Conservation (phyloP, 352 stramenopile genomes). For the Elongisporangium anandrum region DNA sequence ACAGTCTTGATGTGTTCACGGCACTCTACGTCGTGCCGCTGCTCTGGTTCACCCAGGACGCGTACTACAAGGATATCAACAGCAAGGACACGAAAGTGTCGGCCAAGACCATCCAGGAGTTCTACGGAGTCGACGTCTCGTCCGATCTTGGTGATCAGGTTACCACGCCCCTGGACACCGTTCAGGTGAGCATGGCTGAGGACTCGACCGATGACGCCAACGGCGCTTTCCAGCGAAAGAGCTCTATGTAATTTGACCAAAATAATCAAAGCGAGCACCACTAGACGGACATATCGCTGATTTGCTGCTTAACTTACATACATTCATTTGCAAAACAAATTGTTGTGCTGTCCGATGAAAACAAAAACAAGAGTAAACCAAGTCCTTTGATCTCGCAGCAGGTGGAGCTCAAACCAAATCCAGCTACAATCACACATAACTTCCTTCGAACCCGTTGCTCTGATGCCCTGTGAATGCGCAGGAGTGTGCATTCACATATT, state of each 20-base stretch:
- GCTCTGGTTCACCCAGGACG: slow-evolving; percentile 77
- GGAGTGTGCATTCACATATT: too few species aligned
- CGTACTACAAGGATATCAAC: slow-evolving; percentile 83
- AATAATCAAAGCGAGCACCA: not conserved
- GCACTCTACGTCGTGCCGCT: slow-evolving; percentile 87
- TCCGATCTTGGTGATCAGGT: slow-evolving; percentile 16
- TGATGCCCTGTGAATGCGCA: too few species aligned
- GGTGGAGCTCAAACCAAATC: slow-evolving; percentile 1
- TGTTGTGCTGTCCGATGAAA: too few species aligned
- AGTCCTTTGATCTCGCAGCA: too few species aligned
- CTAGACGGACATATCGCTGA: not conserved
- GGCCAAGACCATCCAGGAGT: slow-evolving; percentile 41
- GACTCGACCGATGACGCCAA: not conserved
- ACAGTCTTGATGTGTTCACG: slow-evolving; percentile 87
- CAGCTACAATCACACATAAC: too few species aligned
- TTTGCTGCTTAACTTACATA: not conserved
- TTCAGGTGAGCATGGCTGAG: slow-evolving; percentile 7
- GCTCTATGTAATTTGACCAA: slow-evolving; percentile 1
- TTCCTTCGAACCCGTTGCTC: too few species aligned
- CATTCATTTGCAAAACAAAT: not conserved
- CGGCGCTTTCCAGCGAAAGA: slow-evolving; percentile 4
- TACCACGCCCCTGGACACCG: slow-evolving; percentile 11
- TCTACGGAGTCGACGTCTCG: slow-evolving; percentile 31
- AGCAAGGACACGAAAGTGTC: slow-evolving; percentile 63
- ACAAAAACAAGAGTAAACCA: too few species aligned